Evolutionary conservation across 352 stramenopile genomes (phyloP).

Genomic region (Globisporangium cylindrosporum): DNA sequence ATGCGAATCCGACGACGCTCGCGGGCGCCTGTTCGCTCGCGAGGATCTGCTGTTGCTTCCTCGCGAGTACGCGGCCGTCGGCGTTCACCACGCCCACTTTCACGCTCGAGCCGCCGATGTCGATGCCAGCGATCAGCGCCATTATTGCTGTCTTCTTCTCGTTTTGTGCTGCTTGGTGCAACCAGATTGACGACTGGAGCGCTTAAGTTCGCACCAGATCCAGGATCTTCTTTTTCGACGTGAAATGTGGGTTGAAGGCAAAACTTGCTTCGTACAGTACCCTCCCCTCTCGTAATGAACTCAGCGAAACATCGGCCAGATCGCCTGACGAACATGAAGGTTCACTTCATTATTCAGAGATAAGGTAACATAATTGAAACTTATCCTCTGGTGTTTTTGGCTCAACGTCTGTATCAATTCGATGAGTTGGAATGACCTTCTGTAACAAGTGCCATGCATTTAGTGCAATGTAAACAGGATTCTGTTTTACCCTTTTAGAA

Average conservation of each 20-base stretch:
- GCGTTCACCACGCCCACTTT: conserved; percentile 66
- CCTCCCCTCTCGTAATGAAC: no score
- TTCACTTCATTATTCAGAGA: no score
- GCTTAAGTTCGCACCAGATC: background rate
- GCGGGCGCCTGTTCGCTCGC: conserved; percentile 38
- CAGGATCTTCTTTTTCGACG: background rate
- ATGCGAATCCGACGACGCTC: conserved; percentile 52
- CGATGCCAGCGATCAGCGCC: conserved; percentile 53
- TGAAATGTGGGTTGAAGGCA: background rate
- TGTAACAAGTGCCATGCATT: no score
- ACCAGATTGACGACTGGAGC: background rate
- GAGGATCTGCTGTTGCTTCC: conserved; percentile 44
- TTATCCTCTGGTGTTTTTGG: no score
- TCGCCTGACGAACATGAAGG: no score
- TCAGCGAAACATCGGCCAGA: no score
- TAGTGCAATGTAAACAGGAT: no score
- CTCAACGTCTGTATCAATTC: no score
- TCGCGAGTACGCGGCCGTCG: conserved; percentile 42
- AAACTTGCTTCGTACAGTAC: background rate
- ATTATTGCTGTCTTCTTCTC: background rate
- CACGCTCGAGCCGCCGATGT: conserved; percentile 73
- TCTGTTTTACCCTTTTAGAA: no score
- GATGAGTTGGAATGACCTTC: no score
- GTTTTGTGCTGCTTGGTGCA: background rate
- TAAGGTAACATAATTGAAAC: no score